Conservation (phyloP, 768 basidiomycete species). For the Russula abietina region DNA sequence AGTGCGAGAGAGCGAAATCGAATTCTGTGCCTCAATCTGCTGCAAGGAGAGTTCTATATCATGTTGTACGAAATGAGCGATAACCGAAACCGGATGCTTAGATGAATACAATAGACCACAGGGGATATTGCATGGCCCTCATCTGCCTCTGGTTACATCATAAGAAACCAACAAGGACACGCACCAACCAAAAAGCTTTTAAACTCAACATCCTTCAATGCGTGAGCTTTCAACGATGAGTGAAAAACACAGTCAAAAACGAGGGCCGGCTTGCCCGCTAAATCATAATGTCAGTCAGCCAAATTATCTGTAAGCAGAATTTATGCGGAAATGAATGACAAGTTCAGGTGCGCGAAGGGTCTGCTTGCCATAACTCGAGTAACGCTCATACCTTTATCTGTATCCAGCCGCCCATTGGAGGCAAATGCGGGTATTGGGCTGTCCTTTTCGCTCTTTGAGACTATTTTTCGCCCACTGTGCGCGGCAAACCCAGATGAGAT, state of each 20-base stretch:
- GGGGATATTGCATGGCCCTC: neutral
- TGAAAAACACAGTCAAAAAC: slow-evolving; percentile 74
- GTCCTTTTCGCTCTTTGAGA: slow-evolving; percentile 35
- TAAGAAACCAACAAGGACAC: slow-evolving; percentile 24
- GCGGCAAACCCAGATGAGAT: slow-evolving; percentile 53
- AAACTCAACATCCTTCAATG: slow-evolving; percentile 56
- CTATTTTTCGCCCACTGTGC: slow-evolving; percentile 35
- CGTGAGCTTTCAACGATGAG: slow-evolving; percentile 50
- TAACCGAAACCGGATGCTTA: neutral
- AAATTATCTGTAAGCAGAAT: neutral
- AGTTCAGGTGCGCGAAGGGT: neutral
- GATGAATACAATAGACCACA: neutral
- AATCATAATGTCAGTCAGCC: slow-evolving; percentile 5
- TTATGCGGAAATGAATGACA: neutral
- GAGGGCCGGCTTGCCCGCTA: slow-evolving; percentile 63
- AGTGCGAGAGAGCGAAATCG: slow-evolving; percentile 56
- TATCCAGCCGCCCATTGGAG: slow-evolving; percentile 55
- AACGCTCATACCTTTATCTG: slow-evolving; percentile 57
- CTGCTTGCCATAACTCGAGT: too few species aligned
- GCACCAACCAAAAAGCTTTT: slow-evolving; percentile 64
- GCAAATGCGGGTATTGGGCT: slow-evolving; percentile 68
- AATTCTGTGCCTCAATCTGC: slow-evolving; percentile 56
- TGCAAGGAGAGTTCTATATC: slow-evolving; percentile 59
- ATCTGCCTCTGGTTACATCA: neutral
- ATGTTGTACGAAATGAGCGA: neutral